Base-by-base conservation (phyloP, 192 early-diverging fungal genomes). In the Allomyces arbusculus region DNA sequence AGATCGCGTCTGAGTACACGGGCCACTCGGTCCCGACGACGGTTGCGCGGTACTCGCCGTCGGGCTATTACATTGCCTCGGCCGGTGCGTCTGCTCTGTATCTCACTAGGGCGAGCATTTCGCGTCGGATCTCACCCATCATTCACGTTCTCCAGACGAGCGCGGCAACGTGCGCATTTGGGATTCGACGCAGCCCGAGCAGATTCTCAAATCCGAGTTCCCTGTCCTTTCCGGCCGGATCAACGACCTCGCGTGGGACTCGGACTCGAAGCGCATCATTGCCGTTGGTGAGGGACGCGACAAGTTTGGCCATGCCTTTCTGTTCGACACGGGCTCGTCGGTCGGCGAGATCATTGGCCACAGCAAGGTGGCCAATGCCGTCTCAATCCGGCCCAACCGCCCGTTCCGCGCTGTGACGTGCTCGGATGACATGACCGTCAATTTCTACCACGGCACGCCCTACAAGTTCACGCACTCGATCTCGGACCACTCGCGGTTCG, bases 211-310 rank as follows among this genome's bases (percentile, higher is more conserved):
- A 72, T 82, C 82, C 66, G 91, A 96, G 72, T 83, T 82, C 26
- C 82, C 77, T 61, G 81, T 87, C 23, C 72, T 65, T 8, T 44
- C 75, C n/a, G 92, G 88, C 11, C 81, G 78, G 65, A 79, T 98
- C 64, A 88, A 79, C 69, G 95, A 98, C 71, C 69, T 98, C 62
- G 84, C 86, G 8, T 98, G 95, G 95, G 93, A 95, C 79, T 77
- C 77, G 62, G 95, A 98, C 67, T 91, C 88, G 78, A 91, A 98
- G 78, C 83, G 95, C 24, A 74, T 98, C n/a, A 86, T 98, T 73
- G 95, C 89, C 23, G 95, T 94, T 4, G 95, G 95, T 62, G 89
- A 93, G 62, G 95, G 95, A 64, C 90, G 84, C 72, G 91, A 90
- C 69, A 77, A 76, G 79, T 93, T 87, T 68, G 94, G 87, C 6